Conservation (phyloP, 805 yeast genomes). For the Yamadazyma philogaea region DNA sequence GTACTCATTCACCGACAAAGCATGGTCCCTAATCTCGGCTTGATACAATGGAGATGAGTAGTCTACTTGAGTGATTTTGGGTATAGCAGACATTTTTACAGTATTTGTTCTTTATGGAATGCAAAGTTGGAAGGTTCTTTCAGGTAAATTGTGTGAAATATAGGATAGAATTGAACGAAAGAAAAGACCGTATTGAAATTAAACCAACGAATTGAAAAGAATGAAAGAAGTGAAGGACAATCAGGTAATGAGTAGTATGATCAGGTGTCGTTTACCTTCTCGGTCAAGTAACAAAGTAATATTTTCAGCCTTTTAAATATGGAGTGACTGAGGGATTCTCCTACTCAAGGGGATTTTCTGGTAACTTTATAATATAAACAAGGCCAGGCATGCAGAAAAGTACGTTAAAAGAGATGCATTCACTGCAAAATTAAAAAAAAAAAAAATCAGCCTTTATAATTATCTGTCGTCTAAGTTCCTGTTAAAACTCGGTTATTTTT, state of each 20-base stretch:
- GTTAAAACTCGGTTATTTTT: not conserved
- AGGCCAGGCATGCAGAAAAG: not conserved
- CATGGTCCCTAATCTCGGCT: constrained; percentile 48
- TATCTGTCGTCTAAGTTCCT: constrained; percentile 5
- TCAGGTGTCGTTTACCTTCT: not conserved
- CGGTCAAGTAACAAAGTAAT: not conserved
- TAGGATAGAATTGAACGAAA: constrained; percentile 6
- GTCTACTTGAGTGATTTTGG: constrained; percentile 33
- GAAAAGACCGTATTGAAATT: constrained; percentile 3
- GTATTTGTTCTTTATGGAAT: not conserved
- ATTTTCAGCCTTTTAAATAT: constrained; percentile 5
- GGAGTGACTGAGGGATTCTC: not conserved
- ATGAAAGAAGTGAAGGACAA: not conserved
- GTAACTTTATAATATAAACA: constrained; percentile 11
- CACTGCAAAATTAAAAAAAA: too few relatives aligned
- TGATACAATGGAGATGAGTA: constrained; percentile 52
- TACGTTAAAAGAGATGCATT: constrained; percentile 3
- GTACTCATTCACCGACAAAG: constrained; percentile 47
- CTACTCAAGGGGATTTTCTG: constrained; percentile 6
- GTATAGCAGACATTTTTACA: constrained; percentile 17
- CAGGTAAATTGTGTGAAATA: not conserved
- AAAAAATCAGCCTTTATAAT: constrained; percentile 1
- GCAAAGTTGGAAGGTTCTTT: not conserved
- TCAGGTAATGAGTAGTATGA: not conserved
- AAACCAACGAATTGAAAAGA: constrained; percentile 6